Evolutionary conservation across 768 basidiomycete genomes (phyloP), one percentile per base, ranked within the genome.

Genomic region (Heimioporus sp.): DNA sequence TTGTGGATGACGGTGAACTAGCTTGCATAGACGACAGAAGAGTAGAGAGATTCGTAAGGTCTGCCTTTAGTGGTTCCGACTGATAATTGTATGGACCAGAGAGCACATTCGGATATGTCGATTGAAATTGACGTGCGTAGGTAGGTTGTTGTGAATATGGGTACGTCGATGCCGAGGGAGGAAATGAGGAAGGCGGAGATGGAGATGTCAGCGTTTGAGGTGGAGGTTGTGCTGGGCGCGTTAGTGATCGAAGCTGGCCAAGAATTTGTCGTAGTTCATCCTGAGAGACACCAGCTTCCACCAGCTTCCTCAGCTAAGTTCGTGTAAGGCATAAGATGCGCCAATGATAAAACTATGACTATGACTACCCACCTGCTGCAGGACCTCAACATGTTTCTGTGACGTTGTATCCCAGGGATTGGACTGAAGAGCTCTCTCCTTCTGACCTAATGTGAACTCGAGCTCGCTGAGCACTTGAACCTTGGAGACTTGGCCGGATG

Each of bases 381-480:
- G 73, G 30, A 94, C 82, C 47, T 76, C 77, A 10, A 97, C 78
- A 55, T 98, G 92, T 49, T 79, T 83, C 53, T 82, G 80, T 1
- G 87, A 76, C 10, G 74, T 66, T 15, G 73, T 62, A 62, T 98
- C 92, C 64, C 85, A 87, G 0, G 86, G 88, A 56, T 91, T 91
- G 1, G 73, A 56, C 59, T 88, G 87, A 2, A 90, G 57, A 11
- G 77, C 74, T 8, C 89, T 83, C 61, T 93, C 86, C 66, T 92
- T 92, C 63, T 90, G 85, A 43, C 85, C 80, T 30, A 95, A 76
- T 9, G 87, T 86, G 41, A 87, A 90, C 56, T 94, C 87, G 4
- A 94, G 75, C 67, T 93, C 90, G 44, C 83, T 83, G 6, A 92
- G 75, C 5, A 96, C 93, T 69, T 92, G 90, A 1, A 82, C 75